Evolutionary conservation across 2,329 filamentous ascomycete species (phyloP).

Genomic region (Zasmidium citrigriseum): DNA sequence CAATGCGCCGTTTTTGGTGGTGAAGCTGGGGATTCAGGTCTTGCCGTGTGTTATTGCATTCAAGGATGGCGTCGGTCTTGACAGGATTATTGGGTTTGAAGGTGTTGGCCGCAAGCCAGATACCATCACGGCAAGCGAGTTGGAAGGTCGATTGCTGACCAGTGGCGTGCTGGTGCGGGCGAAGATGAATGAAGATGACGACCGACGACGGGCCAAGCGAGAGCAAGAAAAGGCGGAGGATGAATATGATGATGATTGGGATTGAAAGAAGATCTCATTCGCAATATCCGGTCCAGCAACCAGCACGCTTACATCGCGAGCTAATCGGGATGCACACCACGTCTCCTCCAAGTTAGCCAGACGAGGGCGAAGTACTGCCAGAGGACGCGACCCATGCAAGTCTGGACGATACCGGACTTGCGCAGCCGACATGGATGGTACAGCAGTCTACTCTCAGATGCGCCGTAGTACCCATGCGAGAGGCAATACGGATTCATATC

Average conservation of each 20-base stretch:
- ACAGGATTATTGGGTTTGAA: conserved; percentile 61
- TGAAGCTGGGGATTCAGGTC: conserved; percentile 59
- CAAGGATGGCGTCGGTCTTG: conserved; percentile 55
- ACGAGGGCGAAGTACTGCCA: too few relatives aligned
- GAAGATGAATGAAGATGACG: conserved; percentile 52
- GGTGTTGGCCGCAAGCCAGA: conserved; percentile 56
- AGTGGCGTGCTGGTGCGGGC: conserved; percentile 54
- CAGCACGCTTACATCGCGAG: too few relatives aligned
- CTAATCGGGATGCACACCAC: too few relatives aligned
- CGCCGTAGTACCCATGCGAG: too few relatives aligned
- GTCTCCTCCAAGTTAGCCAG: too few relatives aligned
- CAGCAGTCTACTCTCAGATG: too few relatives aligned
- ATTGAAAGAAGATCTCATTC: too few relatives aligned
- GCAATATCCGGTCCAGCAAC: too few relatives aligned
- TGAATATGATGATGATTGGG: conserved; percentile 54
- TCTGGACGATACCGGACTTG: too few relatives aligned
- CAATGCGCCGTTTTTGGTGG: conserved; percentile 61
- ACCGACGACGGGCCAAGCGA: conserved; percentile 36
- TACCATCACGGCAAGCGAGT: conserved; percentile 55
- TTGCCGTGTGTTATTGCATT: conserved; percentile 61
- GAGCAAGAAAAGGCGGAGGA: conserved; percentile 33
- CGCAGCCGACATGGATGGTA: too few relatives aligned
- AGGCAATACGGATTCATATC: too few relatives aligned
- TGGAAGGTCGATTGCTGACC: conserved; percentile 55
- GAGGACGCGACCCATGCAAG: too few relatives aligned